Base-by-base conservation (phyloP, 345 rosid genomes). In the Barbarea vulgaris region DNA sequence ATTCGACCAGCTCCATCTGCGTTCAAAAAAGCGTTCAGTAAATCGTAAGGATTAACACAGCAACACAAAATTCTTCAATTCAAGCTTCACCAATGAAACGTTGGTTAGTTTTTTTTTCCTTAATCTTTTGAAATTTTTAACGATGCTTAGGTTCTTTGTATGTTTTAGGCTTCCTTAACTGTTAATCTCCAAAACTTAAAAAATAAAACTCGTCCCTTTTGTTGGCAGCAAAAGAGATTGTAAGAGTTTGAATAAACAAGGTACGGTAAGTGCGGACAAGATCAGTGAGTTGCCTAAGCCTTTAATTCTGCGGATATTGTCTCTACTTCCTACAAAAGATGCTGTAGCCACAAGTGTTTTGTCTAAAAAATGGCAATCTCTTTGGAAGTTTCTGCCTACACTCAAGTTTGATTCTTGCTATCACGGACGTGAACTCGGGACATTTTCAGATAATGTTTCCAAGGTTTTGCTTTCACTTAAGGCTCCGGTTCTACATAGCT, bases 321-420 rank as follows among this genome's bases (percentile, higher is more conserved):
- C n/a, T 67, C 7, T 9, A 9, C 60, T 67, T 52, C 48, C 60
- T 3, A 3, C 30, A 12, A 30, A 51, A 67, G 25, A 1, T 53
- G 50, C 4, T 2, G 8, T 67, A 24, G 7, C 62, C 52, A 68
- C 72, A 0, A 53, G 72, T 68, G 27, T 41, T 42, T 54, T 68
- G 52, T 68, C 74, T 21, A 70, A 46, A 17, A 3, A 24, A 31
- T 70, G 74, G 74, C 4, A 1, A 7, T 70, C 15, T 19, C 47
- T 14, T 58, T 70, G 66, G 74, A 57, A 30, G 31, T 1, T 46
- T 44, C 0, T 70, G 56, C 65, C 48, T 33, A 47, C 22, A 33
- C 48, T 47, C 14, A n/a, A 33, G 28, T 34, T 71, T 63, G 47
- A 33, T 36, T 10, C 2, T 50, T 3, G 0, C n/a, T 0, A 22